Conservation (phyloP, 2,329 filamentous ascomycete species). For the Paraphoma chrysanthemicola region DNA sequence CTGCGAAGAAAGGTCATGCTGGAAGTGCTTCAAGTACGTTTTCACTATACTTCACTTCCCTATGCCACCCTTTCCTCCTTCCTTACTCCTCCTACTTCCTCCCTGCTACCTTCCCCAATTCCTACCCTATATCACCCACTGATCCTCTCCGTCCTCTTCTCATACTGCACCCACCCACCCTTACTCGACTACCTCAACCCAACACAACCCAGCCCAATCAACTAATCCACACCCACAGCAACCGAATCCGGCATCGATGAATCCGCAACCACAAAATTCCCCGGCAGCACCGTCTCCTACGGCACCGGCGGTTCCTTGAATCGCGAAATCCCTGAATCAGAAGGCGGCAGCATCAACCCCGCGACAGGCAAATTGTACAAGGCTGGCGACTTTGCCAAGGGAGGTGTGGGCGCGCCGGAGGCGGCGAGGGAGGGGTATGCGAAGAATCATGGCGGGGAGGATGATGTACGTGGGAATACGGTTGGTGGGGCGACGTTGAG, state of each 20-base stretch:
- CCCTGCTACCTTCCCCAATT: too few relatives aligned
- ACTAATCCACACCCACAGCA: background rate
- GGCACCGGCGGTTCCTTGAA: constrained; percentile 56
- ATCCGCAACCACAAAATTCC: constrained; percentile 50
- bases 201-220: too few relatives aligned
- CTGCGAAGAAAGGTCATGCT: constrained; percentile 47
- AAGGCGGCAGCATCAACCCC: constrained; percentile 54
- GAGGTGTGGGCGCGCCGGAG: constrained; percentile 57
- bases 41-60: background rate
- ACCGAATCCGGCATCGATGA: constrained; percentile 50
- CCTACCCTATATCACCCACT: too few relatives aligned
- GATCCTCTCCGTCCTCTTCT: too few relatives aligned
- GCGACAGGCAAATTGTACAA: constrained; percentile 54
- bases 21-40: constrained; percentile 49
- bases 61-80: background rate
- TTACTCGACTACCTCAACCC: too few relatives aligned
- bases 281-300: constrained; percentile 52
- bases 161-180: too few relatives aligned
- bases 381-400: constrained; percentile 52
- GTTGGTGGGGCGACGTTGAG: constrained; percentile 2
- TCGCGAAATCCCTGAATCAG: constrained; percentile 54
- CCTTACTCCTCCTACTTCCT: too few relatives aligned
- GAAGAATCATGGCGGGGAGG: constrained; percentile 49
- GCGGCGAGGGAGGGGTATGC: constrained; percentile 49
- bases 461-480: constrained; percentile 49